Evolutionary conservation across 2,329 filamentous ascomycete genomes (phyloP), one percentile per base, ranked within the genome.

Genomic region (Penicillium oxalicum): DNA sequence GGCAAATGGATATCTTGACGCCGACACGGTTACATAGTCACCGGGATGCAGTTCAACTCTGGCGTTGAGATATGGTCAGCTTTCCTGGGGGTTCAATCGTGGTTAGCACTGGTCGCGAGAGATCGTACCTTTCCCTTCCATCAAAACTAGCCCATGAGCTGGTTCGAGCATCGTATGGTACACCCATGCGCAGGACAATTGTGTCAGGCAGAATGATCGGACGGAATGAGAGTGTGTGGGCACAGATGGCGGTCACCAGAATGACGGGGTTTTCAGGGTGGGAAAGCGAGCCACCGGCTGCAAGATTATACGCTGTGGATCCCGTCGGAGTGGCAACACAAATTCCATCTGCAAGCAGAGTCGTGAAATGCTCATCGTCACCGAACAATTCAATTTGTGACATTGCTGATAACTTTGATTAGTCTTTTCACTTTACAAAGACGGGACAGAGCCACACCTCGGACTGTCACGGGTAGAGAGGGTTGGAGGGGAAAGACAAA

Each of bases 71-170:
- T 11, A 34, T n/a, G 6, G 34, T 48, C 38, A 58, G 46, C 37
- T 49, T 32, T 32, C 29, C 11, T 8, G 7, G 96, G 88, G 52
- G 90, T 81, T 1, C 93, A 93, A 69, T 98, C 93, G 66, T 98
- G 98, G 68, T 95, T n/a, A 91, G 93, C 91, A 91, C 98, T 35
- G 87, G 91, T 58, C 83, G 86, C 4, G 89, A 90, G 43, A 93
- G 78, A 6, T 32, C 69, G 59, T 60, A 78, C 71, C 90, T 82
- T 74, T 96, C 89, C 52, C 90, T 81, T 1, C 93, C 93, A 69
- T 98, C 93, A 66, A 98, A 98, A 68, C 89, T 95, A n/a, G 91
- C 93, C 91, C 93, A 98, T 36, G 87, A 91, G 58, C 83, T 86
- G 4, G 89, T 90, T 43, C 93, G 78, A 7, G 91, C 88, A 68